Percentiles rank a stretch among this genome's conserved stretches.
Evolutionary conservation across 164 flowering plant genomes (phyloP).

Genomic region (Umbilicus rupestris): DNA sequence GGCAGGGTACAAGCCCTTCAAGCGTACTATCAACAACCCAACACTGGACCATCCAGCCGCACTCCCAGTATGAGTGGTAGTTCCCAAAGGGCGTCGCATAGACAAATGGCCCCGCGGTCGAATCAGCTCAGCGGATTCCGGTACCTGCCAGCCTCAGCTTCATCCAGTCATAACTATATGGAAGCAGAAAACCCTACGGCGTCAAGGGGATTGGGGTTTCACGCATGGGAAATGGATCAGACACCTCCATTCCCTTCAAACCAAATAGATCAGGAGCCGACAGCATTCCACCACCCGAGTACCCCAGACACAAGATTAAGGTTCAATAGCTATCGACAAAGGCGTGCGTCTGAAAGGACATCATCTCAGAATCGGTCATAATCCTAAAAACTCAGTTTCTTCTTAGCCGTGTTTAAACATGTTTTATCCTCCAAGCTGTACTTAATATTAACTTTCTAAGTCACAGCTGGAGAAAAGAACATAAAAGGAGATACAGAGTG

Average conservation of each 20-base stretch:
- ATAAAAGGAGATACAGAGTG: too few relatives aligned
- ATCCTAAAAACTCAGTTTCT: constrained; percentile 17
- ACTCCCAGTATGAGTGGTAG: constrained; percentile 28
- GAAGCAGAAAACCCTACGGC: constrained; percentile 49
- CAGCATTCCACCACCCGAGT: constrained; percentile 39
- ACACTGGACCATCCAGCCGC: constrained; percentile 30
- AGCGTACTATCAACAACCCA: constrained; percentile 58
- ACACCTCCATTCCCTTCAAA: constrained; percentile 35
- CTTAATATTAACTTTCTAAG: too few relatives aligned
- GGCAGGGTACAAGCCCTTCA: constrained; percentile 62
- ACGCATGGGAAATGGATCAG: constrained; percentile 74
- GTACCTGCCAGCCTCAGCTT: constrained; percentile 35
- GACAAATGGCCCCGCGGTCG: constrained; percentile 48
- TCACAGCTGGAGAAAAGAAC: too few relatives aligned
- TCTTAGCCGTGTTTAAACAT: background rate
- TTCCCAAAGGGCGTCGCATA: constrained; percentile 38
- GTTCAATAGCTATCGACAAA: constrained; percentile 45
- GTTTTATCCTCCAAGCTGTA: background rate
- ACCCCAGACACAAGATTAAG: constrained; percentile 42
- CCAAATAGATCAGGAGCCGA: constrained; percentile 55
- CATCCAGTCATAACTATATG: constrained; percentile 48
- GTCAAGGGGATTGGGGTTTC: constrained; percentile 37
- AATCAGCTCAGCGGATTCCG: constrained; percentile 48
- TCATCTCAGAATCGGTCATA: constrained; percentile 55
- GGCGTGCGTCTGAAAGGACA: constrained; percentile 68